These are phyloP conservation scores for Fusarium sp. DNA, from an alignment of 2,329 filamentous ascomycete genomes.

Conservation along the genomic window DNA sequence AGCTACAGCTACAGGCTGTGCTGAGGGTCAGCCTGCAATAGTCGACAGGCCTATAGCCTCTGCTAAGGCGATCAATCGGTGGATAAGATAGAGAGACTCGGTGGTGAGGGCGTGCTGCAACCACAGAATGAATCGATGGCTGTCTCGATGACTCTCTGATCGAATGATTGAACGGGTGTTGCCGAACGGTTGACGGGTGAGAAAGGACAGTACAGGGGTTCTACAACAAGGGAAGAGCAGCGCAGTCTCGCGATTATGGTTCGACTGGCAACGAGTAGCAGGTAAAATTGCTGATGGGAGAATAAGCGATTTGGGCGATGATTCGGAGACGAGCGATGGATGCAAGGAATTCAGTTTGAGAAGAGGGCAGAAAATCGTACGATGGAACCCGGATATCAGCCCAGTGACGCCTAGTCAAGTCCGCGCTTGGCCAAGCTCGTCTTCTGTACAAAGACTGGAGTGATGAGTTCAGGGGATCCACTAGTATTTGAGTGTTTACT, in stretches of 20 bases:
- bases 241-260: slow-evolving; percentile 37
- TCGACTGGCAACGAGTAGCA: slow-evolving; percentile 39
- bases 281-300: slow-evolving; percentile 36
- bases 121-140: slow-evolving; percentile 15
- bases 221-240: slow-evolving; percentile 30
- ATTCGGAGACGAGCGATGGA: slow-evolving; percentile 32
- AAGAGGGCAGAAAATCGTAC: slow-evolving; percentile 46
- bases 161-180: slow-evolving; percentile 43
- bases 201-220: slow-evolving; percentile 32
- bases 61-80: slow-evolving; percentile 7
- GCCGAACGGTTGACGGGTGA: slow-evolving; percentile 39
- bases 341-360: slow-evolving; percentile 45
- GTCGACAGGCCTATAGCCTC: slow-evolving; percentile 12
- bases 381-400: slow-evolving; percentile 45
- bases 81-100: slow-evolving; percentile 9
- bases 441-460: slow-evolving; percentile 11
- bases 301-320: slow-evolving; percentile 31
- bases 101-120: slow-evolving; percentile 19
- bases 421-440: slow-evolving; percentile 36
- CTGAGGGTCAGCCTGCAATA: slow-evolving; percentile 3
- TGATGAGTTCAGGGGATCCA: slow-evolving; percentile 25
- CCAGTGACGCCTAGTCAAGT: slow-evolving; percentile 41
- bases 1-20: slow-evolving; percentile 1
- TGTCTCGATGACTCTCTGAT: slow-evolving; percentile 28
- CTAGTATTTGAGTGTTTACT: slow-evolving; percentile 9